Conservation (phyloP, 2,329 filamentous ascomycete species). For the Thelonectria discophora region DNA sequence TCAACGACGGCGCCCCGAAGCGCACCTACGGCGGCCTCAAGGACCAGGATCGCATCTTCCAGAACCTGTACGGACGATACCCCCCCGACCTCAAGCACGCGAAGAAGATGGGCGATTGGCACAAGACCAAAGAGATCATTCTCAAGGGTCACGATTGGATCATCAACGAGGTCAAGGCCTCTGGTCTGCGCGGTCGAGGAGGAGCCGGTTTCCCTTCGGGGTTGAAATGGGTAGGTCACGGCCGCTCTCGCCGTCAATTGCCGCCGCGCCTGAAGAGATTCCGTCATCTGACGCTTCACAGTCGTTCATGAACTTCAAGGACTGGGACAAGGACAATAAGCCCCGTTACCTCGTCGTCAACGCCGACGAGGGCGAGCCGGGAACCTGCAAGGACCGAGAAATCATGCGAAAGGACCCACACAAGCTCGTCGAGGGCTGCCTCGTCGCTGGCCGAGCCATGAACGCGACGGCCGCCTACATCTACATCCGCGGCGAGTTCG, state of each 20-base stretch:
- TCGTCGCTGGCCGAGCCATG: slow-evolving; percentile 96
- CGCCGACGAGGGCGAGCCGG: slow-evolving; percentile 97
- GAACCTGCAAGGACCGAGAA: slow-evolving; percentile 99
- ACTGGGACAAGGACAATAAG: slow-evolving; percentile 97
- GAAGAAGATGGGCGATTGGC: slow-evolving; percentile 98
- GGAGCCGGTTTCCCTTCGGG: slow-evolving; percentile 98
- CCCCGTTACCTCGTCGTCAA: slow-evolving; percentile 98
- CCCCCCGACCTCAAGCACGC: slow-evolving; percentile 91
- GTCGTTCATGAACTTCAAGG: slow-evolving; percentile 99
- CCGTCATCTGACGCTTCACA: slow-evolving; percentile 49
- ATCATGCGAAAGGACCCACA: slow-evolving; percentile 99
- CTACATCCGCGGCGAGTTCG: slow-evolving; percentile 98
- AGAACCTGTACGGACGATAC: slow-evolving; percentile 96
- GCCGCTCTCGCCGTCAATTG: slow-evolving; percentile 19
- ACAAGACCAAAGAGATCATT: slow-evolving; percentile 99
- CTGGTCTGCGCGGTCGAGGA: slow-evolving; percentile 92
- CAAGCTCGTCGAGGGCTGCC: slow-evolving; percentile 97
- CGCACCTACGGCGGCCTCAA: slow-evolving; percentile 84
- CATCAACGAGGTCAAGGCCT: slow-evolving; percentile 96
- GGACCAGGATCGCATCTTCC: slow-evolving; percentile 98
- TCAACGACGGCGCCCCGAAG: slow-evolving; percentile 76
- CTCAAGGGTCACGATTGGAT: slow-evolving; percentile 99
- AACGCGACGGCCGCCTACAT: slow-evolving; percentile 99
- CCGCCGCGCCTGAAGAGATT: slow-evolving; percentile 32
- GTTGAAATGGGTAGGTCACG: slow-evolving; percentile 91